phyloP scores from a whole-genome alignment of 2,329 filamentous ascomycete species.

The Botrytis fabae region DNA sequence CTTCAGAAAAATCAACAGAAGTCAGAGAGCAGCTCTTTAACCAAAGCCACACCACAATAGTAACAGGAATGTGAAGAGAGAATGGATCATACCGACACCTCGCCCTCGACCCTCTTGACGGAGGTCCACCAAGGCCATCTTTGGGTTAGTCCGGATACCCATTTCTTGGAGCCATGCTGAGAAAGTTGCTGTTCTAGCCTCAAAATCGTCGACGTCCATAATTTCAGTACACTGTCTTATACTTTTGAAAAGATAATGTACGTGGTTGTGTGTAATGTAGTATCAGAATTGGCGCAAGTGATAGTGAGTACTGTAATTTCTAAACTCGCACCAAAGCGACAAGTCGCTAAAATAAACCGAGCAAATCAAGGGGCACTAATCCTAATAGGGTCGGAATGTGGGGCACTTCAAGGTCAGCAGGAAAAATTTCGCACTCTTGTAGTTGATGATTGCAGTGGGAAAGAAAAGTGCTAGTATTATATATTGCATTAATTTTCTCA shows the following conservation, averaged over 20 bases:
- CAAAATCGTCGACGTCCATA: conserved; percentile 43
- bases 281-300: conserved; percentile 10
- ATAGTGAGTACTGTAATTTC: conserved; percentile 14
- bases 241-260: not conserved
- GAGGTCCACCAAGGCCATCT: conserved; percentile 59
- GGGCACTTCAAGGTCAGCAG: conserved; percentile 16
- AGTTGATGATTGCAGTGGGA: conserved; percentile 1
- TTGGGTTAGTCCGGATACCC: conserved; percentile 56
- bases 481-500: not conserved
- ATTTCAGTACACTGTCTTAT: conserved; percentile 12
- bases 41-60: conserved; percentile 48
- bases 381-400: conserved; percentile 12
- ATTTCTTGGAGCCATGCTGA: conserved; percentile 56
- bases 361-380: conserved; percentile 22
- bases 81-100: conserved; percentile 58
- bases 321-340: conserved; percentile 21
- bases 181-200: conserved; percentile 52
- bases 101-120: conserved; percentile 56
- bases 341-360: conserved; percentile 24
- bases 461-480: not conserved
- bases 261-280: conserved; percentile 18
- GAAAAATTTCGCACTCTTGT: conserved; percentile 23
- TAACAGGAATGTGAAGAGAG: conserved; percentile 15
- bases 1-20: not conserved
- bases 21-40: conserved; percentile 3